A percentile compares a stretch with the other conserved stretches of the same genome.
phyloP scores from a whole-genome alignment of 208 protist species.

The Phytomonas sp. region DNA sequence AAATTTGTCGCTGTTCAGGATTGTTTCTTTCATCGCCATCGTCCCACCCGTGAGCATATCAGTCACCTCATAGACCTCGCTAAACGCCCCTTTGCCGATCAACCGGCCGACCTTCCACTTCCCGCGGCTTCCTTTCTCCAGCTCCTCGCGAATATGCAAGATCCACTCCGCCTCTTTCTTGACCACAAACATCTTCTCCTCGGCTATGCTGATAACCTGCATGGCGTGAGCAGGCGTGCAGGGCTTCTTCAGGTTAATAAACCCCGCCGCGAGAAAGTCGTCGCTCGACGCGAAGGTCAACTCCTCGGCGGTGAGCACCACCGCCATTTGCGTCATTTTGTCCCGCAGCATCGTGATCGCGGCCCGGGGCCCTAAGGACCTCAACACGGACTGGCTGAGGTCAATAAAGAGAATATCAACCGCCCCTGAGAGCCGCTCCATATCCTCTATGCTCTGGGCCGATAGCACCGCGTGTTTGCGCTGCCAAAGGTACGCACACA shows the following conservation, averaged over 20 bases:
- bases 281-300: conserved; percentile 52
- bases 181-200: conserved; percentile 61
- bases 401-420: conserved; percentile 85
- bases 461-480: conserved; percentile 81
- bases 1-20: conserved; percentile 42
- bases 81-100: conserved; percentile 76
- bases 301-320: conserved; percentile 61
- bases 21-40: conserved; percentile 89
- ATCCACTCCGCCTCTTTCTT: conserved; percentile 76
- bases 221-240: conserved; percentile 70
- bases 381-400: conserved; percentile 66
- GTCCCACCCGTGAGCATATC: conserved; percentile 76
- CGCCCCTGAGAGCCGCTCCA: conserved; percentile 58
- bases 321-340: conserved; percentile 67
- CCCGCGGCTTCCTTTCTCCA: conserved; percentile 76
- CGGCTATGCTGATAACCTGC: conserved; percentile 58
- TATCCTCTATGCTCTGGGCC: conserved; percentile 57
- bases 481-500: conserved; percentile 84
- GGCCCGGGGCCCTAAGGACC: conserved; percentile 27
- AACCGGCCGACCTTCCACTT: conserved; percentile 67
- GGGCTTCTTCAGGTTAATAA: conserved; percentile 80
- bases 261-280: conserved; percentile 70
- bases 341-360: conserved; percentile 66
- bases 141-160: conserved; percentile 61
- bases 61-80: conserved; percentile 82